Base-by-base conservation (phyloP, 78 protist genomes). In the Cavenderia fasciculata region DNA sequence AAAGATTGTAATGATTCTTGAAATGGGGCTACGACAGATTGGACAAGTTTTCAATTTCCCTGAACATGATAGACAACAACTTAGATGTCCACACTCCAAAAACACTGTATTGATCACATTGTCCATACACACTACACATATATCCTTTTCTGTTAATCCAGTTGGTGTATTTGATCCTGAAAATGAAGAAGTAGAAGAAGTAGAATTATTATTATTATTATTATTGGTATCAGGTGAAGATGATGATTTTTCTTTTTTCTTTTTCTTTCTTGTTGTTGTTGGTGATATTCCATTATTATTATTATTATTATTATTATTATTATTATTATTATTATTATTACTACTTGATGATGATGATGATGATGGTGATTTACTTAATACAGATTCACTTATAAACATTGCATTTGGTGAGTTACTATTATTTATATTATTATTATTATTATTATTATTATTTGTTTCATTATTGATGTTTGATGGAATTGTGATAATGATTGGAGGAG, bases 41-140 rank as follows among this genome's bases (percentile, higher is more conserved):
- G 93, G 93, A 59, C 93, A 87, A 8, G 36, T 56, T 38, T 78
- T 78, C 31, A 77, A 57, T 69, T 79, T 90, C 4, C 33, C 74
- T 16, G 94, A 68, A 25, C 94, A 90, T 18, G 16, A n/a, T 2
- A 65, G 54, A 27, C 94, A 90, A 57, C 94, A 90, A 57, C 86
- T 84, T 4, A 90, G 62, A 90, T 90, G 94, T 25, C 94, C 94
- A 70, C 94, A 90, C 38, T 90, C 94, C 12, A 90, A 51, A 76
- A 90, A 90, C 2, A 90, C 94, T 2, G 94, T 77, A 38, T 90
- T 84, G 16, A 77, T 74, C 36, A 63, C 65, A 6, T 65, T 74
- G 36, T 77, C 94, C 87, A 90, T 82, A 62, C 87, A 90, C 44
- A 90, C 87, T 16, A 70, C 52, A 62, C 94, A 90, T 44, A 86